A percentile compares a stretch with the other conserved stretches of the same genome.
phyloP scores from a whole-genome alignment of 169 alveolate genomes.

The Cryptosporidium sp. region DNA sequence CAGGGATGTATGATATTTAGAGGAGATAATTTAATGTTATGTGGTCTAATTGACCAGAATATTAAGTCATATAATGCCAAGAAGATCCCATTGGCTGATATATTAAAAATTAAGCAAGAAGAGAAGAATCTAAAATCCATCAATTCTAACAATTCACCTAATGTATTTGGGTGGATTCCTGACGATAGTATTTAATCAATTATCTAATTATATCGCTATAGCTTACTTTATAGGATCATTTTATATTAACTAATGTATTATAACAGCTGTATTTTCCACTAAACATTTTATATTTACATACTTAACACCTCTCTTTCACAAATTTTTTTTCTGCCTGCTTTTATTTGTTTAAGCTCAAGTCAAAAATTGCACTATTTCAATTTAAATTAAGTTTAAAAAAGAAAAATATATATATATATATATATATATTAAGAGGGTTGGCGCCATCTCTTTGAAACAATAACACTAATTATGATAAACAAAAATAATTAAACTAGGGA shows the following conservation, averaged over 20 bases:
- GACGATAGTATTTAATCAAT: conserved; percentile 48
- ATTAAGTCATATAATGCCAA: conserved; percentile 28
- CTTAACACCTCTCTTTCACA: neutral
- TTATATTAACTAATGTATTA: neutral
- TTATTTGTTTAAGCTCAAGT: neutral
- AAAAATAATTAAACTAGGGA: neutral
- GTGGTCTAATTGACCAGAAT: conserved; percentile 60
- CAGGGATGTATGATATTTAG: conserved; percentile 73
- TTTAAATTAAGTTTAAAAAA: too few species aligned
- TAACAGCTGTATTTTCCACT: neutral
- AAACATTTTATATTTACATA: neutral
- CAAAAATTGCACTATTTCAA: too few species aligned
- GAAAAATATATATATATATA: too few species aligned
- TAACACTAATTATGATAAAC: too few species aligned
- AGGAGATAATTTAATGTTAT: conserved; percentile 66
- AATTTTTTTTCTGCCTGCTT: neutral
- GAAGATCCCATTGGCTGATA: conserved; percentile 38
- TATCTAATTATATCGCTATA: conserved; percentile 14
- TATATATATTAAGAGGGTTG: neutral
- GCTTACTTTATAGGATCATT: neutral
- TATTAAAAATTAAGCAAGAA: conserved; percentile 45
- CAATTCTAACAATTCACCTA: conserved; percentile 12
- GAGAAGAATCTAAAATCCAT: conserved; percentile 34
- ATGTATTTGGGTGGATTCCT: conserved; percentile 63
- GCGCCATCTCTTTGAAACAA: neutral